Conservation (phyloP, 306 rosid species). For the Astragalus glycyphyllos region DNA sequence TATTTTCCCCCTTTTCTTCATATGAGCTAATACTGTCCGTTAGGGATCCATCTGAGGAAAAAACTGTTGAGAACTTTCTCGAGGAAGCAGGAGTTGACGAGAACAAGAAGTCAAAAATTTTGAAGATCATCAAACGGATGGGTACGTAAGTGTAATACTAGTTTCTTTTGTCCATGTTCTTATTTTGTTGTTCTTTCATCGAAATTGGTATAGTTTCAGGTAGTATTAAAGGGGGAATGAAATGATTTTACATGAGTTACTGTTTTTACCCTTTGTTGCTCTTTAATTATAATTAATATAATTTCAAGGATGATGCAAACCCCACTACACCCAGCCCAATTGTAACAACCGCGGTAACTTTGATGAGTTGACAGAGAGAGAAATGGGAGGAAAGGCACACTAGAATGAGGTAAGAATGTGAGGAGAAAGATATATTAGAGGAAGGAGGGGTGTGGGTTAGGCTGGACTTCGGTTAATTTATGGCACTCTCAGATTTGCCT, state of each 20-base stretch:
- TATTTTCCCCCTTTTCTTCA: neutral
- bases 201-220: neutral
- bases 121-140: slow-evolving; percentile 73
- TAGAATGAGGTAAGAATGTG: no score
- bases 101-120: slow-evolving; percentile 56
- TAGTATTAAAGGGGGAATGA: neutral
- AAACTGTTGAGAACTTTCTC: slow-evolving; percentile 72
- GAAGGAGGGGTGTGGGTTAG: no score
- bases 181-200: slow-evolving; percentile 4
- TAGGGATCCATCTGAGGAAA: slow-evolving; percentile 81
- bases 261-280: slow-evolving; percentile 20
- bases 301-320: neutral
- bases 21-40: slow-evolving; percentile 17
- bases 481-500: no score
- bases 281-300: neutral
- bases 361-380: no score
- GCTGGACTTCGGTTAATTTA: no score
- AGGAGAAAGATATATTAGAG: no score
- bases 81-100: slow-evolving; percentile 73
- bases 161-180: neutral
- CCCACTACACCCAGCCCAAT: no score
- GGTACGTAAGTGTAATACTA: slow-evolving; percentile 58
- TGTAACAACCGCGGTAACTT: no score
- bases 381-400: no score
- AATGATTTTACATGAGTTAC: neutral